A percentile compares a stretch with the other conserved stretches of the same genome.
phyloP scores from a whole-genome alignment of 2,329 filamentous ascomycete species.

The Septoria linicola region DNA sequence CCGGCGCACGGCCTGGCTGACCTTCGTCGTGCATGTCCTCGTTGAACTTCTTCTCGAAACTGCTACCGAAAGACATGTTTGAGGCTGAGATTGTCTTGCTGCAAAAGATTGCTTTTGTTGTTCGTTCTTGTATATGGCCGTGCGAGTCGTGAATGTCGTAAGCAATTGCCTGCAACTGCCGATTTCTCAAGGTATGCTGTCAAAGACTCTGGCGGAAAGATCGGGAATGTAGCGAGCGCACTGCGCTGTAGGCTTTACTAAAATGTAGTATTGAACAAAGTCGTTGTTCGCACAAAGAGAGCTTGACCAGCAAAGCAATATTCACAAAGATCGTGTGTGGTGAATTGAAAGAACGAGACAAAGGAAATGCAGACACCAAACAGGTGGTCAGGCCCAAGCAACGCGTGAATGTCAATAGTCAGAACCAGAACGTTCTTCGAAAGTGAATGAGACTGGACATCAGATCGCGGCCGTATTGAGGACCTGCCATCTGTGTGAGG shows the following conservation, averaged over 20 bases:
- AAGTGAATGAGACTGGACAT: neutral
- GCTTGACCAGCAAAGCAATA: constrained; percentile 20
- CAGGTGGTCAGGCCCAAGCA: neutral
- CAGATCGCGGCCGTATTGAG: constrained; percentile 12
- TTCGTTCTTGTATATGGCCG: constrained; percentile 3
- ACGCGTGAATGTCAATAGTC: neutral
- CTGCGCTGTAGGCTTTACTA: constrained; percentile 14
- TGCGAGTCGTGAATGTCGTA: constrained; percentile 22
- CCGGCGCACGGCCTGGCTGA: constrained; percentile 24
- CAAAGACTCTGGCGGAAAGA: constrained; percentile 10
- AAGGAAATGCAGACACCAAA: constrained; percentile 1
- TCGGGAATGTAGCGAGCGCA: constrained; percentile 8
- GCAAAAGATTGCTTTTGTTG: neutral
- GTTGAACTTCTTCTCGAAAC: constrained; percentile 38
- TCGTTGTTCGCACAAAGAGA: constrained; percentile 9
- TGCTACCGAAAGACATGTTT: constrained; percentile 33
- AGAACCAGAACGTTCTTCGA: neutral
- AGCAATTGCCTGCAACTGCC: constrained; percentile 22
- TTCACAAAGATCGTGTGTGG: constrained; percentile 15
- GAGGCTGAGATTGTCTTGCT: neutral
- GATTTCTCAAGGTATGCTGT: constrained; percentile 15
- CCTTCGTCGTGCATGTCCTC: constrained; percentile 33
- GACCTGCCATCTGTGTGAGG: neutral
- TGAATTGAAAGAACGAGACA: constrained; percentile 14
- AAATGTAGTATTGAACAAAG: constrained; percentile 10